These are phyloP conservation scores for Macrophomina pseudophaseolina DNA, from an alignment of 2,329 filamentous ascomycete species.

Conservation along the genomic window DNA sequence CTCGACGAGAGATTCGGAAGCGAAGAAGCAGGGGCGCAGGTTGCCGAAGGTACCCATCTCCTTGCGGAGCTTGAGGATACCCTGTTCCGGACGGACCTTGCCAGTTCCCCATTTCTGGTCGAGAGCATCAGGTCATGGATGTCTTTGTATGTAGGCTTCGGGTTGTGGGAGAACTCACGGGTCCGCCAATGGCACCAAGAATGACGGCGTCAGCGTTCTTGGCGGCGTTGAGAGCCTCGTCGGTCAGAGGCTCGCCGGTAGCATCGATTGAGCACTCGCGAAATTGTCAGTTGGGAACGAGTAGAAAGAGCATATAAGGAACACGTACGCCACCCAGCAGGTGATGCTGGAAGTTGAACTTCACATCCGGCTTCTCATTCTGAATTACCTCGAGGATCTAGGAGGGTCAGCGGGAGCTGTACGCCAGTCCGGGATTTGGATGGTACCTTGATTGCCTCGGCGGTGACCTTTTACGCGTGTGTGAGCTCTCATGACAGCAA, in stretches of 20 bases:
- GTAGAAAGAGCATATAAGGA: background rate
- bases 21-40: constrained; percentile 94
- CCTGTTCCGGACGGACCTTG: constrained; percentile 87
- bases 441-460: constrained; percentile 81
- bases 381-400: constrained; percentile 82
- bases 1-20: constrained; percentile 81
- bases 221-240: constrained; percentile 80
- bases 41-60: constrained; percentile 95
- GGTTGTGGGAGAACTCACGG: constrained; percentile 54
- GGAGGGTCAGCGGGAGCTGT: constrained; percentile 17
- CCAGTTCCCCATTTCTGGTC: constrained; percentile 86
- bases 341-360: constrained; percentile 90
- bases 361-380: constrained; percentile 70
- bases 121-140: constrained; percentile 1
- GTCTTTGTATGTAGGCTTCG: constrained; percentile 27
- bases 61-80: constrained; percentile 87
- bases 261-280: constrained; percentile 80
- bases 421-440: background rate
- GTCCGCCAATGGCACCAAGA: constrained; percentile 93
- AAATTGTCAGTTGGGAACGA: background rate
- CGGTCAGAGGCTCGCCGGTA: constrained; percentile 77
- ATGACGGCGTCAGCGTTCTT: constrained; percentile 88
- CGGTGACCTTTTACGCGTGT: constrained; percentile 67
- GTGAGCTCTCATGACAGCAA: constrained; percentile 28
- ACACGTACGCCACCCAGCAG: constrained; percentile 84